These are phyloP conservation scores for Xerocomus potaroensis DNA, from an alignment of 768 basidiomycete genomes.

Conservation along the genomic window DNA sequence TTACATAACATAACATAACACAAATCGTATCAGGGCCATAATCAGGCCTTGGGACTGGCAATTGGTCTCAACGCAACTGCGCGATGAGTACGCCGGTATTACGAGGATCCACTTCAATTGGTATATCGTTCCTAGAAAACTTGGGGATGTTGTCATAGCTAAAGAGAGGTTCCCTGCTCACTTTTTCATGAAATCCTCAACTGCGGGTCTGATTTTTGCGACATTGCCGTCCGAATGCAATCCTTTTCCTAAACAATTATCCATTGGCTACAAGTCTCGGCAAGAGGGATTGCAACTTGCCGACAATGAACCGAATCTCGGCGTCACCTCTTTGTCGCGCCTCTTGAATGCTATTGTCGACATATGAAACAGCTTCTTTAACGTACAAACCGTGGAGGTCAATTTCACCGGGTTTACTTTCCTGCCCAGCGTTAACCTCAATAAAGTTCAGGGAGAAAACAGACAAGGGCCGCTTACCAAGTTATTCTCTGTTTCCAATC, in stretches of 20 bases:
- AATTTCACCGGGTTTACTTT: slow-evolving; percentile 68
- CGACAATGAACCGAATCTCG: slow-evolving; percentile 80
- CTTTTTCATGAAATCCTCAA: slow-evolving; percentile 84
- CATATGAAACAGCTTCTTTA: slow-evolving; percentile 79
- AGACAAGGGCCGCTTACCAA: slow-evolving; percentile 36
- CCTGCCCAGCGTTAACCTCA: slow-evolving; percentile 33
- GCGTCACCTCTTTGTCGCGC: slow-evolving; percentile 60
- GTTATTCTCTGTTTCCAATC: slow-evolving; percentile 60
- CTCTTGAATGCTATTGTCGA: slow-evolving; percentile 64
- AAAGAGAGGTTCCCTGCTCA: slow-evolving; percentile 29
- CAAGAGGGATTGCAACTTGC: slow-evolving; percentile 38
- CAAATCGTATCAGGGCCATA: too few species aligned
- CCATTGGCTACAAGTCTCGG: neutral
- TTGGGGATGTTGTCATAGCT: neutral
- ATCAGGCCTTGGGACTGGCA: neutral
- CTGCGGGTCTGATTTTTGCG: slow-evolving; percentile 89
- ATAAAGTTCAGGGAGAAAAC: neutral
- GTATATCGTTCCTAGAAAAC: slow-evolving; percentile 58
- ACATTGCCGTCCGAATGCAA: slow-evolving; percentile 72
- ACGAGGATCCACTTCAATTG: slow-evolving; percentile 68
- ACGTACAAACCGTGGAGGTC: slow-evolving; percentile 93
- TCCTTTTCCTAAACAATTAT: slow-evolving; percentile 61
- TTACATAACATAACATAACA: too few species aligned
- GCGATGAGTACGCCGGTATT: slow-evolving; percentile 87
- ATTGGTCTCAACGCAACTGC: slow-evolving; percentile 28